Percentiles rank a stretch among this genome's conserved stretches.
phyloP scores from a whole-genome alignment of 768 basidiomycete species.

The Tricholoma terreum region DNA sequence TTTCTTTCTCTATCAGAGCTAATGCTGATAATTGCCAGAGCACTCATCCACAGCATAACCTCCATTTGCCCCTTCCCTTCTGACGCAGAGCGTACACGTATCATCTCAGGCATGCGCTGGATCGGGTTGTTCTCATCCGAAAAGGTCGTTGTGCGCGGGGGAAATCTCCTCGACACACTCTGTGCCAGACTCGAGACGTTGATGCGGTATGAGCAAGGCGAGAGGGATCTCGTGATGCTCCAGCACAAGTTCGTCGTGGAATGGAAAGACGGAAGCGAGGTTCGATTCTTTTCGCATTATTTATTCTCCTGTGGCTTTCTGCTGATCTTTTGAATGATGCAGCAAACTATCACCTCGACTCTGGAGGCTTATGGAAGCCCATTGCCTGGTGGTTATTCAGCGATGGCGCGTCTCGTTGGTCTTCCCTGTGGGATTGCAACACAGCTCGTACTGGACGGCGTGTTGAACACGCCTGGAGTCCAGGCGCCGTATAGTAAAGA shows the following conservation, averaged over 20 bases:
- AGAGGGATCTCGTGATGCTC: conserved; percentile 95
- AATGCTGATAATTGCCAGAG: conserved; percentile 34
- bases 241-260: conserved; percentile 97
- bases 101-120: conserved; percentile 89
- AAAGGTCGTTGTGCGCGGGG: conserved; percentile 56
- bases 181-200: conserved; percentile 86
- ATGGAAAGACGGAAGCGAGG: conserved; percentile 77
- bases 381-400: conserved; percentile 58
- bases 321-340: conserved; percentile 1
- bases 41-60: conserved; percentile 72
- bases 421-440: conserved; percentile 92
- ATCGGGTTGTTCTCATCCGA: conserved; percentile 86
- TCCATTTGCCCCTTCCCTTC: conserved; percentile 71
- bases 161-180: conserved; percentile 89
- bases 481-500: conserved; percentile 85
- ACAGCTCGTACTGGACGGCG: conserved; percentile 88
- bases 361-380: conserved; percentile 86
- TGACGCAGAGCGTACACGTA: conserved; percentile 65
- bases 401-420: conserved; percentile 92
- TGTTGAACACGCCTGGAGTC: conserved; percentile 73
- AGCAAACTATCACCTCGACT: conserved; percentile 89
- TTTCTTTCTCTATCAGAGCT: background rate
- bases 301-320: background rate
- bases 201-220: conserved; percentile 88
- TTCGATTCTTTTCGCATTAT: conserved; percentile 25